A percentile compares a stretch with the other conserved stretches of the same genome.
Conservation (phyloP, 2,329 filamentous ascomycete species). For the Paramyrothecium sp. region DNA sequence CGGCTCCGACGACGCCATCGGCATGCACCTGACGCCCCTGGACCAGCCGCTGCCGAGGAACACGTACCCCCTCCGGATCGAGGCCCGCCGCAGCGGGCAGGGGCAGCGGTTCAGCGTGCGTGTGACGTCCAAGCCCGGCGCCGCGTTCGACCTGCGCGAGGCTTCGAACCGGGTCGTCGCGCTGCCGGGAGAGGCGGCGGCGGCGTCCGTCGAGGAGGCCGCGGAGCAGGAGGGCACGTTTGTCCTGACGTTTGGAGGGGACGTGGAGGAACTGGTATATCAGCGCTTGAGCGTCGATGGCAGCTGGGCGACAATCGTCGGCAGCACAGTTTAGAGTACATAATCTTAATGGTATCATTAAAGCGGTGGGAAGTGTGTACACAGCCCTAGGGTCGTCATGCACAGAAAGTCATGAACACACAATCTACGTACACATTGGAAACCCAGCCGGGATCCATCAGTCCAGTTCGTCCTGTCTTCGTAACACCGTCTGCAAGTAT, state of each 20-base stretch:
- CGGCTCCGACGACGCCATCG: constrained; percentile 24
- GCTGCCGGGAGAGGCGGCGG: background rate
- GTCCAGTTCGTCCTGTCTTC: too few relatives aligned
- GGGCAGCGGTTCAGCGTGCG: constrained; percentile 10
- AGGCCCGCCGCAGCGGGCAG: constrained; percentile 9
- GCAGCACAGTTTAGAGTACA: background rate
- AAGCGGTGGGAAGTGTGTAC: too few relatives aligned
- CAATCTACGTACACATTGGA: background rate
- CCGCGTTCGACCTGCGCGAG: constrained; percentile 21
- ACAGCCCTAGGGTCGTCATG: too few relatives aligned
- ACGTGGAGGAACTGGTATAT: constrained; percentile 14
- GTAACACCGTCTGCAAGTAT: too few relatives aligned
- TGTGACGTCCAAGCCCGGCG: constrained; percentile 15
- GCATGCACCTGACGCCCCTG: constrained; percentile 24
- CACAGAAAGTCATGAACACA: background rate
- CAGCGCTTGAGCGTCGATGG: constrained; percentile 11
- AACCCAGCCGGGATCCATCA: background rate
- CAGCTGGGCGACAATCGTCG: constrained; percentile 9
- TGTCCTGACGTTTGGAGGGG: constrained; percentile 8
- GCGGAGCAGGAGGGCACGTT: constrained; percentile 11
- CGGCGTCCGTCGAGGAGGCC: constrained; percentile 3
- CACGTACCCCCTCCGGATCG: constrained; percentile 25
- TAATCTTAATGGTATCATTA: background rate
- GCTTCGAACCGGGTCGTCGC: constrained; percentile 21
- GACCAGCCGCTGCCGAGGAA: constrained; percentile 28